These are phyloP conservation scores for Camellia granthamiana DNA, from an alignment of 148 eudicot genomes.

Conservation along the genomic window DNA sequence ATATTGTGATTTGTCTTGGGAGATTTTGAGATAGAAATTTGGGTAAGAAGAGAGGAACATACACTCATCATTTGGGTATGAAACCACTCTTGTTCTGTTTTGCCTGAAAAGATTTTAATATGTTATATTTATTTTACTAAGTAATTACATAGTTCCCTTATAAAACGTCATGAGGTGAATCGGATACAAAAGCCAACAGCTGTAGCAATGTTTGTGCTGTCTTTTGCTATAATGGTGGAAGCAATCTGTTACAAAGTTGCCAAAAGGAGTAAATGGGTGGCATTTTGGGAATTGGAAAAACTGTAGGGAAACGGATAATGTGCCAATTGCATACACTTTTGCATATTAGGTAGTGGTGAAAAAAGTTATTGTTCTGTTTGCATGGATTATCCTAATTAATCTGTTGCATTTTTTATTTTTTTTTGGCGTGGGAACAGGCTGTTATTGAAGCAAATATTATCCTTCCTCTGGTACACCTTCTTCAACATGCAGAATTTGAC, in stretches of 20 bases:
- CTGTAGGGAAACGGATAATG: background rate
- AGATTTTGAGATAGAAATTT: too few relatives aligned
- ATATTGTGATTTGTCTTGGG: too few relatives aligned
- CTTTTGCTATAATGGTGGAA: background rate
- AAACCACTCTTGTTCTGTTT: too few relatives aligned
- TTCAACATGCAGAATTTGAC: conserved; percentile 73
- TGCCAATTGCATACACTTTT: background rate
- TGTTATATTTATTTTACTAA: too few relatives aligned
- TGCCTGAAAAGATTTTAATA: too few relatives aligned
- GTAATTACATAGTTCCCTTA: too few relatives aligned
- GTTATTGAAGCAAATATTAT: conserved; percentile 59
- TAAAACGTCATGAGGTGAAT: background rate
- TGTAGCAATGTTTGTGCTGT: background rate
- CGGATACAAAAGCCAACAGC: background rate
- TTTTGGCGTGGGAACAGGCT: conserved; percentile 38
- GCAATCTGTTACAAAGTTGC: background rate
- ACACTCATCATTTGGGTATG: too few relatives aligned
- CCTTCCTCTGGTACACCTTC: conserved; percentile 60
- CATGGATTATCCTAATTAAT: background rate
- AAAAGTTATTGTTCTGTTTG: background rate
- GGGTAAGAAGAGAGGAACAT: too few relatives aligned
- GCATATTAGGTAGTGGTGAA: background rate
- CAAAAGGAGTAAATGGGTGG: background rate
- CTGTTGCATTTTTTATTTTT: background rate
- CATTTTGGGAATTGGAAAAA: background rate